A percentile compares a stretch with the other conserved stretches of the same genome.
These are phyloP conservation scores for Fusarium illudens DNA, from an alignment of 2,329 filamentous ascomycete genomes.

Conservation along the genomic window DNA sequence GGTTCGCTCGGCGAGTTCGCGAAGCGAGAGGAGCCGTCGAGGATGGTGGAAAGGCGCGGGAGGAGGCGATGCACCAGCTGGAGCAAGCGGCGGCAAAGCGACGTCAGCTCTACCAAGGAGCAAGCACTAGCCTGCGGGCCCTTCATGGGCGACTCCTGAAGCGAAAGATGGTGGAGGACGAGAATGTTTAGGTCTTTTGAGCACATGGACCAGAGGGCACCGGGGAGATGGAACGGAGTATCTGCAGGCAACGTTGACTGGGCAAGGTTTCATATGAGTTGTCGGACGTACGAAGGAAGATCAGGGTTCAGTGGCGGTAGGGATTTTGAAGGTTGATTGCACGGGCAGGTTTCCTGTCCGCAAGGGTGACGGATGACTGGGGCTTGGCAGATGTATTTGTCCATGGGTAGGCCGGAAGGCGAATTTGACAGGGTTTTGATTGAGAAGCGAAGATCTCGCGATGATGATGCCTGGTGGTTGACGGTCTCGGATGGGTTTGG, in stretches of 20 bases:
- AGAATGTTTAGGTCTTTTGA: neutral
- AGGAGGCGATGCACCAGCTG: conserved; percentile 8
- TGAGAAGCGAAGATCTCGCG: conserved; percentile 5
- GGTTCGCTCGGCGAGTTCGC: conserved; percentile 24
- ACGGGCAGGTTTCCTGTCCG: conserved; percentile 15
- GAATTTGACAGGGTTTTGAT: neutral
- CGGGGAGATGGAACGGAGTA: neutral
- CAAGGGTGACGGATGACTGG: neutral
- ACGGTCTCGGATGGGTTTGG: neutral
- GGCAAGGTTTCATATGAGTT: neutral
- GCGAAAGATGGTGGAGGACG: neutral
- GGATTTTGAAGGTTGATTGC: conserved; percentile 22
- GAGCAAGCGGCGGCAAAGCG: conserved; percentile 23
- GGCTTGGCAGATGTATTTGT: conserved; percentile 7
- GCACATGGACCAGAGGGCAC: neutral
- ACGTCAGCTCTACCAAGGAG: conserved; percentile 26
- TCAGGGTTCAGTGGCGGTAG: conserved; percentile 29
- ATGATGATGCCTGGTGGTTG: conserved; percentile 3
- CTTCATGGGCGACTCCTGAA: conserved; percentile 32
- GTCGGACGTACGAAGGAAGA: neutral
- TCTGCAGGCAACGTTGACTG: neutral
- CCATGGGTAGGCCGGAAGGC: neutral
- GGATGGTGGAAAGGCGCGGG: neutral
- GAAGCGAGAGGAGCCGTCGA: conserved; percentile 19
- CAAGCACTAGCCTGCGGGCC: conserved; percentile 31